A percentile compares a stretch with the other conserved stretches of the same genome.
phyloP scores from a whole-genome alignment of 2,329 filamentous ascomycete genomes.

The Xylaria sp. region DNA sequence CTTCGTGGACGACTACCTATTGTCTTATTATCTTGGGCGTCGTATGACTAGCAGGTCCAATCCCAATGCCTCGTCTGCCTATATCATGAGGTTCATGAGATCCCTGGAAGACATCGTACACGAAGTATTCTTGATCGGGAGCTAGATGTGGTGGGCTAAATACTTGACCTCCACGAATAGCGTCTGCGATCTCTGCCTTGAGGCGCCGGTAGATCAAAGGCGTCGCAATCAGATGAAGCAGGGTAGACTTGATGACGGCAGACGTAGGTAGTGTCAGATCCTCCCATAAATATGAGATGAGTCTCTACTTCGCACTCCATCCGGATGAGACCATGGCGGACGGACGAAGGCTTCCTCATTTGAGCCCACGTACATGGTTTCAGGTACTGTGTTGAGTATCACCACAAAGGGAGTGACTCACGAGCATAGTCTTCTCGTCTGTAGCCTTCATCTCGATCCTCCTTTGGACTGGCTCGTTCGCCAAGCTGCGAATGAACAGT shows the following conservation, averaged over 20 bases:
- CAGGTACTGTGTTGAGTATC: not conserved
- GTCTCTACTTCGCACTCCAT: constrained; percentile 36
- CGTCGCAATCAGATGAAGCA: constrained; percentile 54
- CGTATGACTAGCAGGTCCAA: no score
- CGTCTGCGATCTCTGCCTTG: constrained; percentile 47
- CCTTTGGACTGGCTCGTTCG: constrained; percentile 8
- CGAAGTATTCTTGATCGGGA: constrained; percentile 36
- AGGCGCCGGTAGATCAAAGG: constrained; percentile 54
- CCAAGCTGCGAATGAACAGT: constrained; percentile 4
- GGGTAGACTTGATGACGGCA: constrained; percentile 47
- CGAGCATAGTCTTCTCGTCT: constrained; percentile 22
- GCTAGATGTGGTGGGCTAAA: no score
- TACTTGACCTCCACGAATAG: constrained; percentile 36
- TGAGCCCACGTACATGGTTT: not conserved
- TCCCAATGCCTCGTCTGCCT: not conserved
- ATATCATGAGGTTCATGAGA: not conserved
- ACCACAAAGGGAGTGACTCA: constrained; percentile 8
- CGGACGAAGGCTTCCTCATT: constrained; percentile 40
- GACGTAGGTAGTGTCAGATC: constrained; percentile 58
- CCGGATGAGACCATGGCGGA: constrained; percentile 36
- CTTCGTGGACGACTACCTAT: constrained; percentile 43
- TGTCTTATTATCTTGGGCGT: not conserved
- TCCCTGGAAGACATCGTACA: no score
- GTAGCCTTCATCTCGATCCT: constrained; percentile 1
- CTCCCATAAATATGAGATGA: constrained; percentile 33